These are phyloP conservation scores for Aspergillus flavus DNA, from an alignment of 2,329 filamentous ascomycete genomes.

Conservation along the genomic window DNA sequence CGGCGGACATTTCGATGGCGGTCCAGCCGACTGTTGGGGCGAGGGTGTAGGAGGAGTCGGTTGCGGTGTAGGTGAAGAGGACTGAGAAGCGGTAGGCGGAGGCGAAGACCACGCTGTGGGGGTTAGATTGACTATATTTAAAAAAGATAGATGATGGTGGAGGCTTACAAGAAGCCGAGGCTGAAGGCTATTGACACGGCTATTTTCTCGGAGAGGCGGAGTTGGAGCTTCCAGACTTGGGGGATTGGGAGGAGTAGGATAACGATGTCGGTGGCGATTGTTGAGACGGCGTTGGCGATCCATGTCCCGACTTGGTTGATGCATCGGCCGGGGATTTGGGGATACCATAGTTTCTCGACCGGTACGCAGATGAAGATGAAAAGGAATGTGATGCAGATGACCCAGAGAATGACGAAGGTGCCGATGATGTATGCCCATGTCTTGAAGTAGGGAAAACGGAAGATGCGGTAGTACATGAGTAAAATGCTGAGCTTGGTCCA, in stretches of 20 bases:
- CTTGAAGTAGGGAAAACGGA: conserved; percentile 31
- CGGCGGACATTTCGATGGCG: conserved; percentile 33
- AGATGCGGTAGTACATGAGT: conserved; percentile 34
- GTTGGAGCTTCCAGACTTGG: conserved; percentile 32
- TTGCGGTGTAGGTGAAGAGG: conserved; percentile 27
- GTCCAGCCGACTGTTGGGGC: conserved; percentile 33
- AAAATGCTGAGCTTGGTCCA: conserved; percentile 33
- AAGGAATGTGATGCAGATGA: conserved; percentile 31
- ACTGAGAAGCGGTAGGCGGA: conserved; percentile 31
- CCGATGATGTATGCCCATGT: conserved; percentile 31
- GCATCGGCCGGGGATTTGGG: conserved; percentile 27
- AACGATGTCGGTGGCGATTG: conserved; percentile 28
- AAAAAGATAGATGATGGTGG: too few species aligned
- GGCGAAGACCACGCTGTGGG: conserved; percentile 28
- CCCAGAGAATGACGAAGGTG: conserved; percentile 28
- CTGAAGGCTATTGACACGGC: conserved; percentile 26
- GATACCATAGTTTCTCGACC: conserved; percentile 32
- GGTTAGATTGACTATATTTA: neutral
- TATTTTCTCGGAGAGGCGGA: conserved; percentile 23
- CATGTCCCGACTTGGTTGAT: conserved; percentile 32
- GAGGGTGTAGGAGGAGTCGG: conserved; percentile 30
- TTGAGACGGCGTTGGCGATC: conserved; percentile 29
- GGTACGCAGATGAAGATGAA: conserved; percentile 35
- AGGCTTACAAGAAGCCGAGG: conserved; percentile 27
- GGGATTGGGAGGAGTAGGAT: conserved; percentile 31